Evolutionary conservation across 2,329 filamentous ascomycete genomes (phyloP).

Genomic region (Talaromyces sp.): DNA sequence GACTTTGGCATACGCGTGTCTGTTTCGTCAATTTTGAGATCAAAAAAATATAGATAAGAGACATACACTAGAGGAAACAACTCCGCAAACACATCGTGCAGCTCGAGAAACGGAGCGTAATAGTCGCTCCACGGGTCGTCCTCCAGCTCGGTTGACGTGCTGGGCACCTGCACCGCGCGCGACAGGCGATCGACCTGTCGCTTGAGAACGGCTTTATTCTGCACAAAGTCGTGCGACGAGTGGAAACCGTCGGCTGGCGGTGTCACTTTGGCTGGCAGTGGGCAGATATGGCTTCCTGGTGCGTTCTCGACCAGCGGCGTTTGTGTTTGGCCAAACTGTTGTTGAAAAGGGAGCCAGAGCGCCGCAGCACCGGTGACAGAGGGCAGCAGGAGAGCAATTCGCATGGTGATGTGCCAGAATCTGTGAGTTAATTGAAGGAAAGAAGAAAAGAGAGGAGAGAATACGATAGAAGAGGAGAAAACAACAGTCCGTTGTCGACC

Average conservation of each 20-base stretch:
- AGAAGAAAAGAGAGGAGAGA: neutral
- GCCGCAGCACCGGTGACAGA: constrained; percentile 4
- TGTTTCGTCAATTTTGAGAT: constrained; percentile 6
- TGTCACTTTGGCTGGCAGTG: constrained; percentile 22
- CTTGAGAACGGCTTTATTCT: constrained; percentile 21
- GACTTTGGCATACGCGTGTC: constrained; percentile 35
- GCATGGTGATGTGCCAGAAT: neutral
- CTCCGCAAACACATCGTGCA: constrained; percentile 45
- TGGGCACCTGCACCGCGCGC: constrained; percentile 41
- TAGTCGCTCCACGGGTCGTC: constrained; percentile 43
- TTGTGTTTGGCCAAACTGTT: constrained; percentile 4
- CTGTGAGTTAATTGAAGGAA: neutral
- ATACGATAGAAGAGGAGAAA: neutral
- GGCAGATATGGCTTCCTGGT: constrained; percentile 16
- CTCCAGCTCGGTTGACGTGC: constrained; percentile 44
- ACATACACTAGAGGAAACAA: constrained; percentile 48
- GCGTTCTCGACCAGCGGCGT: neutral
- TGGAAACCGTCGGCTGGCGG: constrained; percentile 23
- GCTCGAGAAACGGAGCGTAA: constrained; percentile 54
- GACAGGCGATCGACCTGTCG: constrained; percentile 47
- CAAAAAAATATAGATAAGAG: too few relatives aligned
- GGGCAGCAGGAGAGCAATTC: neutral
- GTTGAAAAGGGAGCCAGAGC: constrained; percentile 1
- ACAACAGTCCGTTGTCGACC: neutral
- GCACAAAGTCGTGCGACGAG: constrained; percentile 21